A percentile compares a stretch with the other conserved stretches of the same genome.
These are phyloP conservation scores for Beauveria sp. DNA, from an alignment of 2,329 filamentous ascomycete genomes.

Conservation along the genomic window DNA sequence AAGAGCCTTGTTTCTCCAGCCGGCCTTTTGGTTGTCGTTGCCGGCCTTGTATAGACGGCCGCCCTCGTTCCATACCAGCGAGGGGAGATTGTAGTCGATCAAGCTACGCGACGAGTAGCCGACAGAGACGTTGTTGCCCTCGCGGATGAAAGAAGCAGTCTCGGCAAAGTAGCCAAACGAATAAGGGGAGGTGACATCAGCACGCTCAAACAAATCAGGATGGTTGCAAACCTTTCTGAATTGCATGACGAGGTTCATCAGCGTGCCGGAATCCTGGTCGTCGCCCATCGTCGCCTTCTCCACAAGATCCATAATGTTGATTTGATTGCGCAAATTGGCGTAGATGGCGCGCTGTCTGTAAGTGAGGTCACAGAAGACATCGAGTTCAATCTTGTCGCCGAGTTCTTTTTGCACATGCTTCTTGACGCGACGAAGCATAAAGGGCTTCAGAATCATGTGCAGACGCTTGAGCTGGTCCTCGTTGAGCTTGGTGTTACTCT, in stretches of 20 bases:
- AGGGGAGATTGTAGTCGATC: constrained; percentile 78
- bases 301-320: constrained; percentile 97
- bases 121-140: constrained; percentile 71
- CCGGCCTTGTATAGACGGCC: constrained; percentile 71
- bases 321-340: constrained; percentile 85
- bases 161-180: constrained; percentile 84
- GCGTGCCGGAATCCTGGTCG: constrained; percentile 85
- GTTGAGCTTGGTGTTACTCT: constrained; percentile 98
- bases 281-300: constrained; percentile 94
- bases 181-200: constrained; percentile 81
- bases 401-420: constrained; percentile 99
- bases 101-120: constrained; percentile 80
- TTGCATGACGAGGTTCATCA: constrained; percentile 99
- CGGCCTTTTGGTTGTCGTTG: constrained; percentile 63
- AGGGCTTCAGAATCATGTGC: constrained; percentile 98
- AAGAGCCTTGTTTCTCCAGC: constrained; percentile 72
- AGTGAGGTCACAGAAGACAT: constrained; percentile 93
- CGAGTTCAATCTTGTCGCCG: constrained; percentile 95
- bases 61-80: constrained; percentile 71
- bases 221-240: constrained; percentile 99
- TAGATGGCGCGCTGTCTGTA: constrained; percentile 95
- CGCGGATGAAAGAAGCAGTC: constrained; percentile 88
- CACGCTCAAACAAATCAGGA: constrained; percentile 91
- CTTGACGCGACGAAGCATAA: constrained; percentile 99
- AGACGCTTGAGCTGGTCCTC: constrained; percentile 94